phyloP scores from a whole-genome alignment of 306 rosid genomes.

The Acmispon strigosus region DNA sequence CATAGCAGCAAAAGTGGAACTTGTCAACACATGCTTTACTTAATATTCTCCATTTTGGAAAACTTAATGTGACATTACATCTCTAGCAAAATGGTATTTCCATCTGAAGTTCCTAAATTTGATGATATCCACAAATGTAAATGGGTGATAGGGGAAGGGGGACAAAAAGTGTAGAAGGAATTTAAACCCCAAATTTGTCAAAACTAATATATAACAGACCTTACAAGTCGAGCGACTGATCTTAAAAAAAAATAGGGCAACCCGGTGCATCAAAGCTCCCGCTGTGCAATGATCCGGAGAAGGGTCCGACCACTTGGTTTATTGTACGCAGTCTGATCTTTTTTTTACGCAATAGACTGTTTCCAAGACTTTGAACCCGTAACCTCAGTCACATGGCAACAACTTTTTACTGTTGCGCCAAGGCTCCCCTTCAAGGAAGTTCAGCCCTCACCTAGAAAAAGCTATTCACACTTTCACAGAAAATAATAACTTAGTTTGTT shows the following conservation, averaged over 20 bases:
- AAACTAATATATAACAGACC: neutral
- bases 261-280: no score
- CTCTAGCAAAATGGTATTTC: neutral
- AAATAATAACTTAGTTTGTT: neutral
- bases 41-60: conserved; percentile 15
- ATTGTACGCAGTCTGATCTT: no score
- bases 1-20: neutral
- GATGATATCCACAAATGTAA: neutral
- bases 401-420: no score
- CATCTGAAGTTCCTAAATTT: neutral
- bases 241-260: neutral
- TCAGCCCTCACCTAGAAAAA: neutral
- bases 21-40: neutral
- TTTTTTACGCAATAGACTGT: no score
- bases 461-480: neutral
- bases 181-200: neutral
- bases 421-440: neutral
- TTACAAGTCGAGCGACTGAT: conserved; percentile 11
- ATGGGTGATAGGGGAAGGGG: neutral
- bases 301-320: no score
- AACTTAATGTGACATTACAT: neutral
- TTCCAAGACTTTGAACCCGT: no score
- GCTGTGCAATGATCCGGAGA: no score
- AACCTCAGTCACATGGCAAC: no score
- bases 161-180: neutral